A percentile compares a stretch with the other conserved stretches of the same genome.
phyloP scores from a whole-genome alignment of 1,284 basidiomycete genomes.

The Mycosarcoma maydis region DNA sequence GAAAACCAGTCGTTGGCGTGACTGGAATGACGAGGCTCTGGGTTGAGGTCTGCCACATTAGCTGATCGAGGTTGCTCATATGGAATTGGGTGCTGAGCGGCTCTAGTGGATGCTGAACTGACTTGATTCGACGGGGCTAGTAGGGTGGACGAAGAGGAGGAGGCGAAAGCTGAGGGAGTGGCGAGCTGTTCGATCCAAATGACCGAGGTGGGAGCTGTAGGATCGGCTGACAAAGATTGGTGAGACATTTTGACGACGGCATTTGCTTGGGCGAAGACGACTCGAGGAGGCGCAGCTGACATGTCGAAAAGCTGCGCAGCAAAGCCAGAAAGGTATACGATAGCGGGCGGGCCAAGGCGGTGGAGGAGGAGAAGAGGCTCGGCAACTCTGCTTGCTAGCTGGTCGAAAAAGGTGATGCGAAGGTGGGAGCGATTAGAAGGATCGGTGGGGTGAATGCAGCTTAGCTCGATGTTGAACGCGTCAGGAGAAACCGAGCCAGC shows the following conservation, averaged over 20 bases:
- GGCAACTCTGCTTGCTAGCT: slow-evolving; percentile 18
- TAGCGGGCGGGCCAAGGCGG: slow-evolving; percentile 20
- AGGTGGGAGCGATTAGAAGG: slow-evolving; percentile 3
- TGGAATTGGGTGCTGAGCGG: neutral
- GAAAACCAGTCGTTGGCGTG: slow-evolving; percentile 40
- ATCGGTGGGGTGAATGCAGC: slow-evolving; percentile 11
- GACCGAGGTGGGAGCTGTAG: slow-evolving; percentile 21
- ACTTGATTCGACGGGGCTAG: too few species aligned
- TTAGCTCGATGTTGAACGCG: slow-evolving; percentile 8
- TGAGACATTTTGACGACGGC: slow-evolving; percentile 33
- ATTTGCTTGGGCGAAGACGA: slow-evolving; percentile 8
- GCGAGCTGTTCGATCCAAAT: slow-evolving; percentile 38
- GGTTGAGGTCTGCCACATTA: neutral
- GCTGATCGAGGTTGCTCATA: neutral
- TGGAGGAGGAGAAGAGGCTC: slow-evolving; percentile 25
- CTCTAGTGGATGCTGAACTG: neutral
- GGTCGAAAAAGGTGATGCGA: slow-evolving; percentile 5
- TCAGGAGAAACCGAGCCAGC: neutral
- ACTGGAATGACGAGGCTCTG: slow-evolving; percentile 11
- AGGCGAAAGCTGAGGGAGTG: neutral
- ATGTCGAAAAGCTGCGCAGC: slow-evolving; percentile 6
- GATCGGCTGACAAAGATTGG: slow-evolving; percentile 17
- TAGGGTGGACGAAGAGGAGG: neutral
- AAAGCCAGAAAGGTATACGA: slow-evolving; percentile 34
- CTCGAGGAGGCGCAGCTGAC: neutral